Base-by-base conservation (phyloP, 2,329 filamentous ascomycete genomes). In the Colletotrichum nymphaeae region DNA sequence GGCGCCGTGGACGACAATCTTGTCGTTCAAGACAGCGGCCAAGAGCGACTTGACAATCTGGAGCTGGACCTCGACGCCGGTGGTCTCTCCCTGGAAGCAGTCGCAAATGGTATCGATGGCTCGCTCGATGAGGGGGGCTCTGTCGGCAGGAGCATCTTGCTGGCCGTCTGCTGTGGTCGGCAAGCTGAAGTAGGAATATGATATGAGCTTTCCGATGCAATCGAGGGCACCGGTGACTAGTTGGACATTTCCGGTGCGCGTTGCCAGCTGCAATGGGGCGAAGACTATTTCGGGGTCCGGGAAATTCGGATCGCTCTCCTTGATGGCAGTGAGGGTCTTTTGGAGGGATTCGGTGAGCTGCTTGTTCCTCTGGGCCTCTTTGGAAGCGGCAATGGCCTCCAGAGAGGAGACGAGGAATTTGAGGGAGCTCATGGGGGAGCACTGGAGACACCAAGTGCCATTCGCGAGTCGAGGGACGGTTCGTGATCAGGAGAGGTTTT, bases 51-150 rank as follows among this genome's bases (percentile, higher is more conserved):
- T 98, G 82, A 99, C 95, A 78, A 99, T 99, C 84, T 99, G 97
- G 78, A 98, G 90, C 83, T 99, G 97, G 60, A 98, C 93, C 82
- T 98, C 96, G 65, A 93, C 90, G 4, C 95, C 92, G 0, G 97
- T 99, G 1, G 94, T 94, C 85, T 99, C 97, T 80, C 97, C 96
- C 81, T 98, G 95, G 81, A 99, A 99, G 83, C 97, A 99, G 81
- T 98, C 96, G 87, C 97, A 99, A 87, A 99, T 99, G 46, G 97
- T 98, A 84, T 99, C 97, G 79, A 99, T 99, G 72, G 97, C 97
- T 76, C 96, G 91, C 84, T 99, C 97, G 80, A 99, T 99, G 76
- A 99, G 88, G 19, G 96, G 95, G 4, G 93, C 87, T 22, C 95
- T 95, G 5, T 93, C 87, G 72, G 82, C 79, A 57, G 78, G 60